Conservation (phyloP, 441 rosid genomes). For the Biscutella laevigata region DNA sequence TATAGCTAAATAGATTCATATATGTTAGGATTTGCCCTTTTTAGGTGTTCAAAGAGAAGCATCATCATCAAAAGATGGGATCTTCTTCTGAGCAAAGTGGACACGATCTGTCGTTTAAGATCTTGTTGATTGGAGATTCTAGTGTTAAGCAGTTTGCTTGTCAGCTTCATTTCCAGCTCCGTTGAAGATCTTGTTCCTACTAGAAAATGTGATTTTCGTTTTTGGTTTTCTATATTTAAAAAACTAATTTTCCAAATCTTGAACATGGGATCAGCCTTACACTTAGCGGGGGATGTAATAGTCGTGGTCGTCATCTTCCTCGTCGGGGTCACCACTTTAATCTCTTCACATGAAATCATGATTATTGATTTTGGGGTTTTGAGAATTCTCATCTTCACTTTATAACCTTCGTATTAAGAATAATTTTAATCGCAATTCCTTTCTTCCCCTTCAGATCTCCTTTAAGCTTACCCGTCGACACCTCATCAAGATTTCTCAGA, state of each 20-base stretch:
- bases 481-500: constrained; percentile 36
- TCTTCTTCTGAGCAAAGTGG: constrained; percentile 46
- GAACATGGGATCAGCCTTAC: constrained; percentile 65
- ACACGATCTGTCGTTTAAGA: constrained; percentile 56
- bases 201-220: constrained; percentile 26
- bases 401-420: constrained; percentile 51
- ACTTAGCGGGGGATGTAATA: constrained; percentile 42
- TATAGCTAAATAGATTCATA: no score
- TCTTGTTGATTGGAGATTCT: constrained; percentile 62
- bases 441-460: constrained; percentile 43
- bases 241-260: constrained; percentile 83
- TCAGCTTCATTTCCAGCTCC: constrained; percentile 51
- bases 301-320: constrained; percentile 51
- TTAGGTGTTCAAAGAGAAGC: no score
- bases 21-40: no score
- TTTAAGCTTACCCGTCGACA: constrained; percentile 34
- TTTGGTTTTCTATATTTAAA: constrained; percentile 21
- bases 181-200: constrained; percentile 53
- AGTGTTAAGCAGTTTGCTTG: constrained; percentile 57
- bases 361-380: constrained; percentile 49
- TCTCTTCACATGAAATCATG: constrained; percentile 56
- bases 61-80: constrained; percentile 56
- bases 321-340: constrained; percentile 40
- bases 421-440: constrained; percentile 43
- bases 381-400: constrained; percentile 51